Base-by-base conservation (phyloP, 1,284 basidiomycete species). In the Ceratobasidium sp. region DNA sequence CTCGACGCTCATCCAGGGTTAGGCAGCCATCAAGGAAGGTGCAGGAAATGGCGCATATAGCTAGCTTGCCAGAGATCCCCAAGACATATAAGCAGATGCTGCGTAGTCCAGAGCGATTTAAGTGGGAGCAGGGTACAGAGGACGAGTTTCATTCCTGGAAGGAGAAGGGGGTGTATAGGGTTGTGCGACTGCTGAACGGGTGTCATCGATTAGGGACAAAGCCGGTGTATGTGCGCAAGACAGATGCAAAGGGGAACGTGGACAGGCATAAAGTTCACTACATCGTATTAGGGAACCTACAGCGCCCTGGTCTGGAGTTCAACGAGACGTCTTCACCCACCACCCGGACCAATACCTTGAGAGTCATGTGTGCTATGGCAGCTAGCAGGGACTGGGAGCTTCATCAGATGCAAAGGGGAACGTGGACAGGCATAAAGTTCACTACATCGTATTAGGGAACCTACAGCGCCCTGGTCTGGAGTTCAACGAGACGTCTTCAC, bases 381-480 rank as follows among this genome's bases (percentile, higher is more conserved):
- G 80, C 83, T 1, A 70, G 72, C 18, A 70, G 80, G 28, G 76
- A 80, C 46, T 76, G 75, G n/a, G 78, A 82, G 35, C 58, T 84
- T 0, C 78, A 83, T n/a, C 75, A 16, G 78, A 84, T 28, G 77
- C 76, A 1, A 30, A 78, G 3, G 81, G 83, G 0, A 63, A 78
- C 0, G 64, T 83, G 1, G 47, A 74, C 13, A 73, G 75, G 13
- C 78, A 78, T 72, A 86, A 86, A 61, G 84, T 82, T 0, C 64
- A 79, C 0, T 78, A 85, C 0, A 82, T 85, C 0, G 84, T 82
- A 0, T 79, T 82, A 50, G 85, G 85, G 1, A 86, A 83, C 77
- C 77, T 77, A 0, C 86, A 87, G 75, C 73, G 78, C 0, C 77
- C 78, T 1, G 81, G 84, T 0, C 55, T 83, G 0, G 82, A 87